Base-by-base conservation (phyloP, 2,329 filamentous ascomycete species). In the Shiraia bambusicola region DNA sequence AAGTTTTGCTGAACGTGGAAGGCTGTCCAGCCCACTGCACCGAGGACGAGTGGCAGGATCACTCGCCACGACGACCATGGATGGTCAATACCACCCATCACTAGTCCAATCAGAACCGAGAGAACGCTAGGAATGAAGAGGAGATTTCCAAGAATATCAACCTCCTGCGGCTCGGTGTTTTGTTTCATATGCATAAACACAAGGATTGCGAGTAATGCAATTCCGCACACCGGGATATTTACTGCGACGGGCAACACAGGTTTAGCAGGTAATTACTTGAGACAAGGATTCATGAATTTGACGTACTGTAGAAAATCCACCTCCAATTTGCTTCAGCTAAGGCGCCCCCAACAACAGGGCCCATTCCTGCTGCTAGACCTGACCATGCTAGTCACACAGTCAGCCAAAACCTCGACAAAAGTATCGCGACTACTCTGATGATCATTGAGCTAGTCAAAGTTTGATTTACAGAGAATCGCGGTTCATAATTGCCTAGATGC, bases 21-120 rank as follows among this genome's bases (percentile, higher is more conserved):
- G 2, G 52, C 42, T 0, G 59, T 40, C 7, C 76, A 49, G 15
- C 72, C 72, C 1, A 61, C 27, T 2, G 67, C 22, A 2, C 75
- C 75, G 1, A 76, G 45, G 3, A 77, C 45, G 2, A 79, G 52
- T 1, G 76, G 74, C 0, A 67, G 49, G 5, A 79, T 50, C 3
- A 73, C 60, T 1, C 59, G 59, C 39, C 47, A 66, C 11, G 65
- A 64, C 0, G 54, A 59, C 76, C 76, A 78, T 0, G 67, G 46
- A 43, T 72, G 58, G 2, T 56, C 37, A 2, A 65, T 58, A 3
- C 73, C 74, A 22, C 68, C 75, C 42, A 63, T 71, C 3, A 69
- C 67, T 0, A 77, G 50, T 7, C 71, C 70, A 13, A 70, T 56
- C 3, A 77, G 58, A 4, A 75, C 49, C 0, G 69, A 45, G 3